Evolutionary conservation across 1,284 basidiomycete species (phyloP), one percentile per base, ranked within the genome.

Genomic region (Exobasidium rhododendri): DNA sequence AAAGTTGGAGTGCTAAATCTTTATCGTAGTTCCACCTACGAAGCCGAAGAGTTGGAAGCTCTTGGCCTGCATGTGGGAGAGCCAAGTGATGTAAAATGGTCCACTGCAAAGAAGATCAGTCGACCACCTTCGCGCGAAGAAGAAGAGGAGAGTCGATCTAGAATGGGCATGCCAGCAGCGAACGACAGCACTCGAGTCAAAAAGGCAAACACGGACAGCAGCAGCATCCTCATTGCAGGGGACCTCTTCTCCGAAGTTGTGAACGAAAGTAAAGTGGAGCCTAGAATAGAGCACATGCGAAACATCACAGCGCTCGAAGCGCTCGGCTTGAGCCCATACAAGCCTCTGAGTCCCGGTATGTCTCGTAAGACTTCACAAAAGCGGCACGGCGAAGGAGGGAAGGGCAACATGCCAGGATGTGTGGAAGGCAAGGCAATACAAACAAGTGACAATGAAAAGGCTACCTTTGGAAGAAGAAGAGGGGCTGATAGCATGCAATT

Each of bases 21-120:
- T 1, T 73, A 73, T 56, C 65, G 71, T 40, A 65, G 67, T 3
- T 73, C 71, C 4, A 56, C 67, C 31, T 73, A 73, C 52, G 67
- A 67, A 2, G 57, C 64, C n/a, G 71, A 73, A 46, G 71, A 73
- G 57, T 51, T 67, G 24, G 64, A 65, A 29, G 64, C 35, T 2
- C 51, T 71, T 7, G 14, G 46, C 6, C 43, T 58, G n/a, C 55
- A 32, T 11, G 35, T 31, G 0, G 50, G 50, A 0, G 52, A 28
- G 0, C 43, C 55, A 31, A 44, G 14, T 7, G 32, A 24, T n/a
- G 20, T 52, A 2, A 55, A 64, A 3, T 72, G 67, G 49, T 68
- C 58, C 22, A 72, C 70, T 0, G 68, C 70, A 2, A 51, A 64
- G 13, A 59, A 55, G 28, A 54, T 52, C 24, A 22, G 17, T 35